A percentile compares a stretch with the other conserved stretches of the same genome.
Evolutionary conservation across 2,329 filamentous ascomycete species (phyloP).

Genomic region (Aspergillus viridinutans): DNA sequence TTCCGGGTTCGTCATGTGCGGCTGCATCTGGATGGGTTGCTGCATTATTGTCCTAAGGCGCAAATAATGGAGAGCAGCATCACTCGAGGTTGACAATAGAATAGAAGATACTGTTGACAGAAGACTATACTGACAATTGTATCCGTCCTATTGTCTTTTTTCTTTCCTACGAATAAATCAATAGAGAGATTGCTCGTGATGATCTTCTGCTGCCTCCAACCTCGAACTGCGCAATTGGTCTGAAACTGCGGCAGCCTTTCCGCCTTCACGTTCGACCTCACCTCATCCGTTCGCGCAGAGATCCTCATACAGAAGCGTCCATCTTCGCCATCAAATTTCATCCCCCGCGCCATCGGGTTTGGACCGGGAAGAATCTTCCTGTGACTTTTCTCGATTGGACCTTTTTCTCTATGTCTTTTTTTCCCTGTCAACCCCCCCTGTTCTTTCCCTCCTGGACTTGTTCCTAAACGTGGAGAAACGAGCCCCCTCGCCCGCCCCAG

Average conservation of each 20-base stretch:
- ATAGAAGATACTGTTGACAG: neutral
- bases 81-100: neutral
- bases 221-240: conserved; percentile 30
- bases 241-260: conserved; percentile 27
- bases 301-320: conserved; percentile 36
- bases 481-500: conserved; percentile 42
- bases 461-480: conserved; percentile 43
- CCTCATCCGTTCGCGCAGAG: conserved; percentile 39
- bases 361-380: conserved; percentile 25
- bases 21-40: conserved; percentile 14
- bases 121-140: neutral
- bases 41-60: neutral
- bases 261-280: conserved; percentile 35
- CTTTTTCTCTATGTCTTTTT: conserved; percentile 33
- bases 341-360: conserved; percentile 31
- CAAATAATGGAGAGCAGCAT: neutral
- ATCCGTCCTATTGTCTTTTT: neutral
- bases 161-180: neutral
- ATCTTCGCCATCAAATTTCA: conserved; percentile 37
- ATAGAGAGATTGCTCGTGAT: neutral
- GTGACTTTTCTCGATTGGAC: conserved; percentile 14
- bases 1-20: conserved; percentile 25
- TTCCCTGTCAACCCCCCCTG: conserved; percentile 15
- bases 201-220: neutral
- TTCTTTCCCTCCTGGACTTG: conserved; percentile 30